phyloP scores from a whole-genome alignment of 495 filamentous ascomycete genomes.

The Tuber umbilicatum region DNA sequence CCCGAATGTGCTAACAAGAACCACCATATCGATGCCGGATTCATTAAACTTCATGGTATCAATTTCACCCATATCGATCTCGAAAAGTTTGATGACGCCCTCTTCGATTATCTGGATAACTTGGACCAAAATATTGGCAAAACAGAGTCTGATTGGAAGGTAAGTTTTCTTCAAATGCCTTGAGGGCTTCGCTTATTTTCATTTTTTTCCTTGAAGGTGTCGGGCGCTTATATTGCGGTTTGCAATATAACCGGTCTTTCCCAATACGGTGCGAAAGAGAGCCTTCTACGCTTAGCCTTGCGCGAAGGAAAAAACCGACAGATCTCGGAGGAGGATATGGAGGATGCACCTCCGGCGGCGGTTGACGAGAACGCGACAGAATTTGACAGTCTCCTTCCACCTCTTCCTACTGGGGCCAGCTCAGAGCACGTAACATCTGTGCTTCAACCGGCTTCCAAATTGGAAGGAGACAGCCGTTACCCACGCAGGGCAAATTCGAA shows the following conservation, averaged over 20 bases:
- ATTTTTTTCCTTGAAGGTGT: conserved; percentile 39
- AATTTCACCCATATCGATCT: conserved; percentile 50
- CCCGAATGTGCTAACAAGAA: conserved; percentile 34
- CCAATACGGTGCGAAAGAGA: conserved; percentile 53
- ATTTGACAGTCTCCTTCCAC: conserved; percentile 37
- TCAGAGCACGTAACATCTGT: conserved; percentile 35
- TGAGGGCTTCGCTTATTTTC: neutral
- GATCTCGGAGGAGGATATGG: conserved; percentile 25
- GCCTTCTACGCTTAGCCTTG: conserved; percentile 43
- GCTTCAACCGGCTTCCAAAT: conserved; percentile 22
- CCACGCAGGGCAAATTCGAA: neutral
- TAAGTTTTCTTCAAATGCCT: conserved; percentile 1
- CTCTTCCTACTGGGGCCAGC: conserved; percentile 29
- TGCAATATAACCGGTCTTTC: conserved; percentile 59
- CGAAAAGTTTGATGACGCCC: conserved; percentile 45
- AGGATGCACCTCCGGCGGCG: conserved; percentile 15
- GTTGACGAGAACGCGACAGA: conserved; percentile 27
- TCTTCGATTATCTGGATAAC: conserved; percentile 45
- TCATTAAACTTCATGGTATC: conserved; percentile 55
- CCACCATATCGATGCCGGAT: conserved; percentile 41
- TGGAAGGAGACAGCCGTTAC: conserved; percentile 16
- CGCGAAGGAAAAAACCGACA: conserved; percentile 29
- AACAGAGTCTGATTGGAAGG: conserved; percentile 49
- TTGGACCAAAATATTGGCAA: conserved; percentile 50
- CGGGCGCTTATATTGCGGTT: conserved; percentile 54